A percentile compares a stretch with the other conserved stretches of the same genome.
Conservation (phyloP, 257 asterid species). For the Asclepias syriaca region DNA sequence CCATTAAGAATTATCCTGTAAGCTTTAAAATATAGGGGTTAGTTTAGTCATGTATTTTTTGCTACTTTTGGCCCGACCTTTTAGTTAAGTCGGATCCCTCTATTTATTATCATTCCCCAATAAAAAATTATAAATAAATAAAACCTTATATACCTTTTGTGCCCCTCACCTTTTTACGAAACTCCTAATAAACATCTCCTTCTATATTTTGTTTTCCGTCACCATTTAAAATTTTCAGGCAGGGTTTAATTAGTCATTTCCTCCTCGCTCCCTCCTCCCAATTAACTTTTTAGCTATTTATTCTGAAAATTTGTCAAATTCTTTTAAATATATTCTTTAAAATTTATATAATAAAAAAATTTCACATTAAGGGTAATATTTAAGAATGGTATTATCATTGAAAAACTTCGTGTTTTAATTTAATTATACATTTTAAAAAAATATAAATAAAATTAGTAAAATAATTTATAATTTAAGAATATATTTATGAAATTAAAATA, state of each 20-base stretch:
- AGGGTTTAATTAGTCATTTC: background rate
- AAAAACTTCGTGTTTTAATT: too few relatives aligned
- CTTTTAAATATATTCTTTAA: too few relatives aligned
- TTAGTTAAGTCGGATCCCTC: background rate
- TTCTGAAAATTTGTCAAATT: background rate
- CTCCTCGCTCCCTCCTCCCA: background rate
- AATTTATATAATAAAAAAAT: too few relatives aligned
- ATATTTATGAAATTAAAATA: too few relatives aligned
- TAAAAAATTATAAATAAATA: background rate
- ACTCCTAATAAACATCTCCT: background rate
- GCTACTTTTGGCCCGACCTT: background rate
- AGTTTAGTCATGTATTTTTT: background rate
- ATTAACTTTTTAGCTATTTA: too few relatives aligned
- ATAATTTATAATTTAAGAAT: too few relatives aligned
- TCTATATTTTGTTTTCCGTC: background rate
- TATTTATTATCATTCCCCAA: background rate
- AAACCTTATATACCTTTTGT: background rate
- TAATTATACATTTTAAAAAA: too few relatives aligned
- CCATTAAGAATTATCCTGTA: too few relatives aligned
- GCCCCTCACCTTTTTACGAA: background rate
- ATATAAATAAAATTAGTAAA: too few relatives aligned
- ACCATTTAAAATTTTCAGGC: background rate
- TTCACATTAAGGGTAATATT: too few relatives aligned
- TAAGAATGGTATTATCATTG: too few relatives aligned
- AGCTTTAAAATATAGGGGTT: background rate